Percentiles rank a stretch among this genome's conserved stretches.
Evolutionary conservation across 441 rosid genomes (phyloP).

Genomic region (Eruca vesicaria): DNA sequence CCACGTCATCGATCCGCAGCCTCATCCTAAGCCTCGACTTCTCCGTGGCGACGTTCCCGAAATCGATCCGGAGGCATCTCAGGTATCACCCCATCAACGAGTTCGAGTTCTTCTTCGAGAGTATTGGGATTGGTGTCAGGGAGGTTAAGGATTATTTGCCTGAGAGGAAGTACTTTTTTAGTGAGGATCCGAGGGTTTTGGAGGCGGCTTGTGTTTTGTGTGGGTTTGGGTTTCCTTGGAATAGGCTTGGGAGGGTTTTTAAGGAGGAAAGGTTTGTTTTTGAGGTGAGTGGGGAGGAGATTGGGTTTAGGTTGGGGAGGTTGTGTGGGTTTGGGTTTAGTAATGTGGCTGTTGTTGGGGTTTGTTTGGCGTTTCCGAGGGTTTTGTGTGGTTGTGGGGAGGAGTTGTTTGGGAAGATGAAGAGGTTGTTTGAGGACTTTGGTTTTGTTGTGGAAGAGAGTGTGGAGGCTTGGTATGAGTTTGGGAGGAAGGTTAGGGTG

Average conservation of each 20-base stretch:
- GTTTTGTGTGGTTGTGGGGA: conserved; percentile 37
- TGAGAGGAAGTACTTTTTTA: conserved; percentile 52
- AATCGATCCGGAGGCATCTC: conserved; percentile 35
- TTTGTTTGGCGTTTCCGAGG: conserved; percentile 63
- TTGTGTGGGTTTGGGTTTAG: conserved; percentile 46
- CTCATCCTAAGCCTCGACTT: conserved; percentile 41
- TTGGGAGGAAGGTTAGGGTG: conserved; percentile 45
- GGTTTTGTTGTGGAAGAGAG: conserved; percentile 41
- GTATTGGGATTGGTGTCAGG: conserved; percentile 60
- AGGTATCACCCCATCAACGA: conserved; percentile 81
- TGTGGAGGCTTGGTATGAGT: conserved; percentile 49
- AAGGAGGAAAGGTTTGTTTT: conserved; percentile 55
- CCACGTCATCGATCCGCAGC: conserved; percentile 33
- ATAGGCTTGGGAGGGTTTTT: conserved; percentile 52
- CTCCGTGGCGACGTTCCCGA: conserved; percentile 18
- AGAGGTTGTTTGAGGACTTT: conserved; percentile 44
- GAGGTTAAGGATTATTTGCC: conserved; percentile 49
- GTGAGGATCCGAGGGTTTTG: conserved; percentile 46
- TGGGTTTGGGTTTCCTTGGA: conserved; percentile 74
- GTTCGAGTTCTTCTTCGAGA: conserved; percentile 79
- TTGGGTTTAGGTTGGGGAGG: conserved; percentile 35
- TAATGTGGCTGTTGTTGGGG: conserved; percentile 42
- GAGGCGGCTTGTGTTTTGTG: conserved; percentile 50
- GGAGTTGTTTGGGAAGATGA: conserved; percentile 39
- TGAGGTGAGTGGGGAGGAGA: conserved; percentile 33